Evolutionary conservation across 2,329 filamentous ascomycete genomes (phyloP).

Genomic region (Gyromitra esculenta): DNA sequence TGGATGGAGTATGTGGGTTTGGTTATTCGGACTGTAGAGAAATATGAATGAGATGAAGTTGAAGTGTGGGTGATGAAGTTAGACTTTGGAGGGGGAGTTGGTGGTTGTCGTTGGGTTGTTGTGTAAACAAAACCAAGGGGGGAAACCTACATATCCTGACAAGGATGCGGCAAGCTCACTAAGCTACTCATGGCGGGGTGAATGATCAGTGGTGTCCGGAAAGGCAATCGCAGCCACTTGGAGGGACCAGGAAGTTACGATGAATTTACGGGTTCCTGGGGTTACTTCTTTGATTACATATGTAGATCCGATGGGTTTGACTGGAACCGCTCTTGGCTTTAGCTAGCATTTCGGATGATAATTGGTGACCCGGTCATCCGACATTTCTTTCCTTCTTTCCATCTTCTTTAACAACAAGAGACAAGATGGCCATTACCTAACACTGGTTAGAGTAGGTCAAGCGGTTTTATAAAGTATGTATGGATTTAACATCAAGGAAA

Average conservation of each 20-base stretch:
- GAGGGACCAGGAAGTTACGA: background rate
- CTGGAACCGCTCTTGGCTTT: background rate
- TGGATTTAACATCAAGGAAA: too few species aligned
- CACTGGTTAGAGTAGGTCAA: too few species aligned
- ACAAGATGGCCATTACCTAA: too few species aligned
- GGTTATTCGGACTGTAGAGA: background rate
- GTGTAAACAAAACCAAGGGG: slow-evolving; percentile 40
- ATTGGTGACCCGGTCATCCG: background rate
- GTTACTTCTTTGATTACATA: background rate
- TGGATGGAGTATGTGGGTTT: background rate
- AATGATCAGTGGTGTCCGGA: slow-evolving; percentile 36
- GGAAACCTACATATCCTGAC: background rate
- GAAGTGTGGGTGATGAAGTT: slow-evolving; percentile 6
- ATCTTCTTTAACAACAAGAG: too few species aligned
- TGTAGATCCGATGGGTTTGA: background rate
- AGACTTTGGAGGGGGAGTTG: slow-evolving; percentile 13
- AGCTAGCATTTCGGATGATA: background rate
- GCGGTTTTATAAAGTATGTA: too few species aligned
- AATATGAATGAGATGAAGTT: background rate
- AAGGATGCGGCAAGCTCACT: slow-evolving; percentile 24
- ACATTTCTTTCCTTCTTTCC: background rate
- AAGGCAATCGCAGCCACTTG: slow-evolving; percentile 29
- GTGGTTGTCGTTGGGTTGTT: slow-evolving; percentile 24
- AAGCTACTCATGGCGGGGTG: slow-evolving; percentile 34
- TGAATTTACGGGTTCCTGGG: background rate